Percentiles rank a stretch among this genome's conserved stretches.
Conservation (phyloP, 106 monocot species). For the Phalaenopsis aphrodite region DNA sequence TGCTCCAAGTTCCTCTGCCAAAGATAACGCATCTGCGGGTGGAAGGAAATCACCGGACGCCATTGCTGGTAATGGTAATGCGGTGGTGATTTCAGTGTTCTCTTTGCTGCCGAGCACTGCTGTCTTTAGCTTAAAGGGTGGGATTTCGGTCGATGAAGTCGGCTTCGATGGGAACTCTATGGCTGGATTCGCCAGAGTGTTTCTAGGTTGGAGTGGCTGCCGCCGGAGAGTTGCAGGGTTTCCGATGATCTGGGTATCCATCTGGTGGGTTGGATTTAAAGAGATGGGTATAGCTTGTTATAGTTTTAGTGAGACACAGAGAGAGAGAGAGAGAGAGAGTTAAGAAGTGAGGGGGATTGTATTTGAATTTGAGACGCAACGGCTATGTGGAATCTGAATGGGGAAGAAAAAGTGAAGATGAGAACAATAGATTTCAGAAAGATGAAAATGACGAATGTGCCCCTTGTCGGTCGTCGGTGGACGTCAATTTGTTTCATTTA, state of each 20-base stretch:
- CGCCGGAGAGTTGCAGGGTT: neutral
- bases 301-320: neutral
- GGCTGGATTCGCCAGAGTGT: neutral
- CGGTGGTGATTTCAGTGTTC: slow-evolving; percentile 1
- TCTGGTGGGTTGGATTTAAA: neutral
- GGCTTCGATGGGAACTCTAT: neutral
- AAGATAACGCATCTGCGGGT: slow-evolving; percentile 9
- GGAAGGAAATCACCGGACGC: neutral
- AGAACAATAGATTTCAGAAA: slow-evolving; percentile 1
- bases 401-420: neutral
- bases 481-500: neutral
- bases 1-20: slow-evolving; percentile 39
- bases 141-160: neutral
- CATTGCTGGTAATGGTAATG: neutral
- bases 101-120: slow-evolving; percentile 15
- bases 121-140: neutral
- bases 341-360: neutral
- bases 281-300: neutral
- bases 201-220: slow-evolving; percentile 2
- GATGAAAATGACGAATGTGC: neutral
- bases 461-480: neutral
- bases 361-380: slow-evolving; percentile 9
- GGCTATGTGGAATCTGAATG: neutral
- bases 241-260: neutral
- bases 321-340: neutral